These are phyloP conservation scores for Microcera coccophila DNA, from an alignment of 2,329 filamentous ascomycete species.

Conservation along the genomic window DNA sequence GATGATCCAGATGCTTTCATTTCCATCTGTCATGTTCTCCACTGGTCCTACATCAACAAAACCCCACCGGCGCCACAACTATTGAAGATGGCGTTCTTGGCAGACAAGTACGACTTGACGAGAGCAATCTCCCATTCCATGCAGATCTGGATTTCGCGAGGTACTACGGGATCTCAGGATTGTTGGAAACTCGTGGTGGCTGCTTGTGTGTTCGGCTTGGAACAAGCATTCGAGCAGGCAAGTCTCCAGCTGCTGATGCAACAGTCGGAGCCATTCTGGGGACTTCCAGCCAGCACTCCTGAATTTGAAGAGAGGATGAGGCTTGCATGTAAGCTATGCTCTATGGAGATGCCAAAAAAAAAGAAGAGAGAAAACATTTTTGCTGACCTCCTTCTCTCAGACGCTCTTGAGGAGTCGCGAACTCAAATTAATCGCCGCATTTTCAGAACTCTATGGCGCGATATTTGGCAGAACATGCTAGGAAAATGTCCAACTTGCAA, in stretches of 20 bases:
- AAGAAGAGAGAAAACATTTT: too few relatives aligned
- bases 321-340: neutral
- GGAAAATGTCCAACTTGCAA: too few relatives aligned
- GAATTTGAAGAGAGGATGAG: neutral
- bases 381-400: neutral
- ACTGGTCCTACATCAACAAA: constrained; percentile 1
- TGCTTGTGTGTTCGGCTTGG: neutral
- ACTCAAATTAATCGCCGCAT: too few relatives aligned
- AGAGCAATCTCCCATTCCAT: constrained; percentile 3
- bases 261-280: neutral
- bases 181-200: neutral
- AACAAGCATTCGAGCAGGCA: neutral
- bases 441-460: too few relatives aligned
- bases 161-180: neutral
- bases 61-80: neutral
- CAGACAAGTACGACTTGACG: constrained; percentile 8
- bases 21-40: constrained; percentile 5
- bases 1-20: constrained; percentile 7
- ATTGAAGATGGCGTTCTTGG: neutral
- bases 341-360: too few relatives aligned
- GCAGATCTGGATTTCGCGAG: constrained; percentile 1
- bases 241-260: neutral
- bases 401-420: neutral
- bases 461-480: too few relatives aligned
- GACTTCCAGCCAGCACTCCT: neutral